These are phyloP conservation scores for Cyberlindnera lachancei DNA, from an alignment of 805 yeast species.

Conservation along the genomic window DNA sequence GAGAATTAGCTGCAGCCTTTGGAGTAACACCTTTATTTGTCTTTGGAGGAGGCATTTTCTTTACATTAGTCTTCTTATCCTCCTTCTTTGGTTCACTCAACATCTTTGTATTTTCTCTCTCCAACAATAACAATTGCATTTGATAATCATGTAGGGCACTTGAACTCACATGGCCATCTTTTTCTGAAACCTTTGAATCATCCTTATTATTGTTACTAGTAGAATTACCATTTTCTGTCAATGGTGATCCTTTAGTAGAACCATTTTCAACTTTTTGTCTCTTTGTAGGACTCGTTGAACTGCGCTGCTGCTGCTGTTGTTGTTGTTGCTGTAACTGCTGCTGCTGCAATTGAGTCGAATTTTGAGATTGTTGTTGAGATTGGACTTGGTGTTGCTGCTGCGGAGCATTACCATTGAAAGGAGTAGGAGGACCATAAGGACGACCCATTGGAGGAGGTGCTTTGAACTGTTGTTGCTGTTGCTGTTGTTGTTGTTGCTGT, in stretches of 20 bases:
- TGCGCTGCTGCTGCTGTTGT: conserved; percentile 4
- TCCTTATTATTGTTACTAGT: background rate
- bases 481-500: conserved; percentile 1
- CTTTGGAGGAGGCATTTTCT: conserved; percentile 23
- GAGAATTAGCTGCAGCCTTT: too few species aligned
- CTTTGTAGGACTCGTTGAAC: conserved; percentile 15
- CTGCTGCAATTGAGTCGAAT: background rate
- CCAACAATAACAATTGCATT: conserved; percentile 67
- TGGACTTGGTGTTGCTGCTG: conserved; percentile 32
- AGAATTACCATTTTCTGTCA: background rate
- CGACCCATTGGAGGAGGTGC: too few species aligned
- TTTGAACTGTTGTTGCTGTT: conserved; percentile 29
- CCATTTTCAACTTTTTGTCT: conserved; percentile 16
- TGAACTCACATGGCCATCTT: conserved; percentile 6
- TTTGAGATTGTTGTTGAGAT: conserved; percentile 32
- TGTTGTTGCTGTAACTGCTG: conserved; percentile 2
- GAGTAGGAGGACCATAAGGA: too few species aligned
- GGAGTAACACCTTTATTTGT: conserved; percentile 16
- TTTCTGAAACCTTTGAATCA: background rate
- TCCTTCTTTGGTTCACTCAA: conserved; percentile 43
- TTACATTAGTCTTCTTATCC: conserved; percentile 3
- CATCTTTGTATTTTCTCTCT: conserved; percentile 66
- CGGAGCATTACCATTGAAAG: too few species aligned
- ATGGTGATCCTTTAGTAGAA: conserved; percentile 1
- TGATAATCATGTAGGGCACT: conserved; percentile 74